Base-by-base conservation (phyloP, 805 yeast species). In the Starmerella apis region DNA sequence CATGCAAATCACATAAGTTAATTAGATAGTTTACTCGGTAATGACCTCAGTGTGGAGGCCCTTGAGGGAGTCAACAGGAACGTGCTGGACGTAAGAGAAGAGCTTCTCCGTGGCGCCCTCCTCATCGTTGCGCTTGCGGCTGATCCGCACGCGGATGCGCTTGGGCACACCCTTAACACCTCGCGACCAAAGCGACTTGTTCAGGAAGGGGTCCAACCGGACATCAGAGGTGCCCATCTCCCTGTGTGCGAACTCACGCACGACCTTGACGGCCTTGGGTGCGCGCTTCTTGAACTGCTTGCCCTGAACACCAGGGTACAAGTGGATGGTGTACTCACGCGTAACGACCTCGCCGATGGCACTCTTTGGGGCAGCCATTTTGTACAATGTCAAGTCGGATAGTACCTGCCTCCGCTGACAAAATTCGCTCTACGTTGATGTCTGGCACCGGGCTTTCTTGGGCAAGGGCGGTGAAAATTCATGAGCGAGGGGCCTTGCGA, bases 271-370 rank as follows among this genome's bases (percentile, higher is more conserved):
- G 68, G 99, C 98, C 73, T 78, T 86, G 78, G 99, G 99, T 70
- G 99, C 99, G 80, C 96, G 87, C 84, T 84, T 85, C 82, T 92
- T 92, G 95, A 90, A 92, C 77, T 86, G 84, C 66, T 83, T 88
- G 80, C 97, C 97, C 77, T 86, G 95, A 73, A 86, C 94, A 79
- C 97, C 87, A 77, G 87, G 90, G 95, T 87, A 95, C 76, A 90
- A 79, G 86, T 92, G 90, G 77, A 92, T 88, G 82, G 98, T 92
- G 86, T 92, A 92, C 79, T 92, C 99, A 77, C 99, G 95, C 75
- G 98, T 85, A 76, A 92, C 96, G 76, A 87, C 96, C 88, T 92
- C 97, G 79, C 85, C 84, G 73, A 87, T 79, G 76, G 90, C 94
- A 76, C 81, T 79, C 54, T 54, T 54, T 31, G 53, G 57, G 60